Conservation (phyloP, 495 filamentous ascomycete species). For the Cladorrhinum samala region DNA sequence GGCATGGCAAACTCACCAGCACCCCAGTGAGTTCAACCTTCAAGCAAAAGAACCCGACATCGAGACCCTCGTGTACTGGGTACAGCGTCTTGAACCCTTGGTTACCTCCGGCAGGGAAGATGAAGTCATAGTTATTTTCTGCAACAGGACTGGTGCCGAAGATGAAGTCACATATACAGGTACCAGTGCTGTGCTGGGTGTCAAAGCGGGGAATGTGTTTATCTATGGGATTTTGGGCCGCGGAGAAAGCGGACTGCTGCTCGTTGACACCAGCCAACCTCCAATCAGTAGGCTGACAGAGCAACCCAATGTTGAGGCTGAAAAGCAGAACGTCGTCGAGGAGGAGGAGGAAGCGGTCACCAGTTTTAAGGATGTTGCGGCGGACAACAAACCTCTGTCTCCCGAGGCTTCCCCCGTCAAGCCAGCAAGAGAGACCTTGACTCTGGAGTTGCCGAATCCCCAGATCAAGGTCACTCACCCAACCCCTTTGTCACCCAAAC, state of each 20-base stretch:
- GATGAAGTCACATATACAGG: slow-evolving; percentile 70
- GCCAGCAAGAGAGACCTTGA: background rate
- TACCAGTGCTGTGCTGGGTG: slow-evolving; percentile 72
- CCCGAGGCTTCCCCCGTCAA: background rate
- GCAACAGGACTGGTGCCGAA: slow-evolving; percentile 73
- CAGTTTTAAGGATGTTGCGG: background rate
- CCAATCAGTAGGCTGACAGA: slow-evolving; percentile 25
- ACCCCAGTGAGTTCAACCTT: slow-evolving; percentile 39
- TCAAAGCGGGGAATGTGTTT: slow-evolving; percentile 59
- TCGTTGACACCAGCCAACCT: slow-evolving; percentile 50
- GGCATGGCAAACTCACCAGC: slow-evolving; percentile 72
- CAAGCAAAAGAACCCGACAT: slow-evolving; percentile 58
- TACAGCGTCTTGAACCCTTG: slow-evolving; percentile 73
- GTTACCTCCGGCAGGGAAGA: slow-evolving; percentile 49
- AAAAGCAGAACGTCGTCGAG: background rate
- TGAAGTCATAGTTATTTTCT: slow-evolving; percentile 73
- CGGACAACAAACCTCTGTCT: background rate
- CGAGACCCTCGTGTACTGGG: slow-evolving; percentile 83
- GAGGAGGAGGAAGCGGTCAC: too few relatives aligned
- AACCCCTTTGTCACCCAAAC: slow-evolving; percentile 4
- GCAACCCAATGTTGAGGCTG: slow-evolving; percentile 8
- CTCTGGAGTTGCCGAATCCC: background rate
- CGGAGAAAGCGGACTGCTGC: slow-evolving; percentile 55
- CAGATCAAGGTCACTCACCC: background rate
- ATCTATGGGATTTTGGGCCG: slow-evolving; percentile 67